Percentiles rank a stretch among this genome's conserved stretches.
phyloP scores from a whole-genome alignment of 1,284 basidiomycete genomes.

The Termitomyces sp. region DNA sequence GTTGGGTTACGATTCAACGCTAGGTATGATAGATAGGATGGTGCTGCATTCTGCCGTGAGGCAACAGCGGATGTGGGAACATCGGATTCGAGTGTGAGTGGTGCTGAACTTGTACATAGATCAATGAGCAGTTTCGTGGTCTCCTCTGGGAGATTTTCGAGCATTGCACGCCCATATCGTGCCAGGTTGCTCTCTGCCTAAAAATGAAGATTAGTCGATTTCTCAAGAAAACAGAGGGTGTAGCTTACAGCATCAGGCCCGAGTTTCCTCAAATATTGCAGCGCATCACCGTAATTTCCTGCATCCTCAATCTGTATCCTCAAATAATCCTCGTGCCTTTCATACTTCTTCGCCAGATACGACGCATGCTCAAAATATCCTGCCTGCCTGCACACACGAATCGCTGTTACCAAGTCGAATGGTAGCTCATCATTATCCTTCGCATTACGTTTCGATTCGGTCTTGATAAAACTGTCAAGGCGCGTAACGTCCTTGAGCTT shows the following conservation, averaged over 20 bases:
- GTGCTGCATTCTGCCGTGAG: conserved; percentile 21
- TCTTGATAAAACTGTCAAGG: conserved; percentile 90
- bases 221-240: not conserved
- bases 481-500: conserved; percentile 90
- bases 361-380: conserved; percentile 95
- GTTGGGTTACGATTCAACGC: conserved; percentile 57
- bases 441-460: conserved; percentile 53
- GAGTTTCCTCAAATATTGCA: conserved; percentile 75
- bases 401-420: conserved; percentile 96
- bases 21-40: conserved; percentile 76
- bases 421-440: conserved; percentile 66
- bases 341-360: conserved; percentile 91
- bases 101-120: conserved; percentile 73
- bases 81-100: conserved; percentile 39
- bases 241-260: conserved; percentile 70
- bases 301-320: conserved; percentile 94
- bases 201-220: not conserved
- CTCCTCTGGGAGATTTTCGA: conserved; percentile 78
- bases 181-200: conserved; percentile 81
- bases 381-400: conserved; percentile 93
- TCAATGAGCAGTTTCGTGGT: conserved; percentile 92
- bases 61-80: conserved; percentile 23
- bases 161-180: conserved; percentile 79
- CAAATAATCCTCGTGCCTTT: conserved; percentile 88
- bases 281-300: conserved; percentile 76